Percentiles rank a stretch among this genome's conserved stretches.
phyloP scores from a whole-genome alignment of 2,329 filamentous ascomycete species.

The Furcasterigmium sp. region DNA sequence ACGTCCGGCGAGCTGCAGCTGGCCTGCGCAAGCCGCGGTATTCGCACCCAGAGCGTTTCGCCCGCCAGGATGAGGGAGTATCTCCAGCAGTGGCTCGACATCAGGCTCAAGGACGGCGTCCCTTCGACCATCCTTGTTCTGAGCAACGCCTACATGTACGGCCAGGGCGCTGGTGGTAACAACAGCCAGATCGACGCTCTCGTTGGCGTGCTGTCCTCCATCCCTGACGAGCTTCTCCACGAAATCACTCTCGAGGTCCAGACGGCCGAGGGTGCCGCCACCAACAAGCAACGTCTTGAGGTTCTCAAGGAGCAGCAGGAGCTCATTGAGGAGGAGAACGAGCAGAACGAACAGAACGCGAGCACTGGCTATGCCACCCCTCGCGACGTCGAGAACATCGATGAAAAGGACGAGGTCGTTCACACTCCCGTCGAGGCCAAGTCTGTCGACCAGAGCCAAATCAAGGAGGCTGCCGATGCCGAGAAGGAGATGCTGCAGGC shows the following conservation, averaged over 20 bases:
- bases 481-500: slow-evolving; percentile 31
- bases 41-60: slow-evolving; percentile 87
- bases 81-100: slow-evolving; percentile 87
- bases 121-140: slow-evolving; percentile 92
- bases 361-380: slow-evolving; percentile 68
- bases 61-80: slow-evolving; percentile 85
- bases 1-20: slow-evolving; percentile 92
- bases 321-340: slow-evolving; percentile 93
- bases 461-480: slow-evolving; percentile 29
- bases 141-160: slow-evolving; percentile 97
- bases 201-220: slow-evolving; percentile 85
- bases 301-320: slow-evolving; percentile 98
- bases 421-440: slow-evolving; percentile 44
- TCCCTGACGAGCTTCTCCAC: slow-evolving; percentile 97
- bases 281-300: slow-evolving; percentile 97
- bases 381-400: slow-evolving; percentile 86
- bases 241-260: slow-evolving; percentile 98
- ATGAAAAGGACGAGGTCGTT: slow-evolving; percentile 80
- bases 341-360: slow-evolving; percentile 80
- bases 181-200: slow-evolving; percentile 88
- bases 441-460: slow-evolving; percentile 24
- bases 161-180: slow-evolving; percentile 82
- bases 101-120: slow-evolving; percentile 90
- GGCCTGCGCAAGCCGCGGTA: slow-evolving; percentile 85
- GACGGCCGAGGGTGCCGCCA: slow-evolving; percentile 92